Evolutionary conservation across 805 yeast genomes (phyloP), one percentile per base, ranked within the genome.

Genomic region (Cyberlindnera nakhonratchasimensis): DNA sequence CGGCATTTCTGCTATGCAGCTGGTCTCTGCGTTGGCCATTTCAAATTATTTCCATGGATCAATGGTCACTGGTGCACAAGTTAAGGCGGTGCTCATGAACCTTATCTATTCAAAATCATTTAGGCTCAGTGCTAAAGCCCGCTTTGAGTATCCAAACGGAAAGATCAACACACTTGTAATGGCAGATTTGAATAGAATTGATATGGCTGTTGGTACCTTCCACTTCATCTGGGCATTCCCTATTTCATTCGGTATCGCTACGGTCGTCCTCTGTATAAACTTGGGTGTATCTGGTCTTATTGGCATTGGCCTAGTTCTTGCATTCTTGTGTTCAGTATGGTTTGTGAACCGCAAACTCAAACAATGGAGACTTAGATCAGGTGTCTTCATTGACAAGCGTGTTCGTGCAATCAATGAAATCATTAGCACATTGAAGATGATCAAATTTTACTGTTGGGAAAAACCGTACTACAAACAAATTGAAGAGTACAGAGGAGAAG

Each of bases 371-470:
- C 66, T 64, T 20, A 59, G 61, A n/a, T 80, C 86, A 9, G 79
- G 78, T 43, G 65, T 64, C 2, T 75, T 66, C 54, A 90, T 96
- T 2, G 98, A 90, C 61, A 62, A 67, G 17, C 79, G 98, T 56
- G 87, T 90, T 18, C 72, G 79, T 35, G 70, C 77, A 37, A 80
- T 88, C 61, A 82, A 86, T 51, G 98, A 90, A 61, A 77, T 88
- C 22, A 69, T 90, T 50, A 79, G 75, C 56, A 79, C 84, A 50
- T 76, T 90, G 72, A 86, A 85, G 57, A 74, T 83, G 67, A 86
- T 90, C 61, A 90, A 90, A 66, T 85, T 75, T 60, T 90, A 89
- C 60, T 86, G 95, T 1, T 90, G 96, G 96, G 97, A 90, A 64
- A 71, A 70, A 24, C 89, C 96, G 1, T 90, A 87, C 59, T 71